phyloP scores from a whole-genome alignment of 768 basidiomycete genomes.

The Suillus plorans region DNA sequence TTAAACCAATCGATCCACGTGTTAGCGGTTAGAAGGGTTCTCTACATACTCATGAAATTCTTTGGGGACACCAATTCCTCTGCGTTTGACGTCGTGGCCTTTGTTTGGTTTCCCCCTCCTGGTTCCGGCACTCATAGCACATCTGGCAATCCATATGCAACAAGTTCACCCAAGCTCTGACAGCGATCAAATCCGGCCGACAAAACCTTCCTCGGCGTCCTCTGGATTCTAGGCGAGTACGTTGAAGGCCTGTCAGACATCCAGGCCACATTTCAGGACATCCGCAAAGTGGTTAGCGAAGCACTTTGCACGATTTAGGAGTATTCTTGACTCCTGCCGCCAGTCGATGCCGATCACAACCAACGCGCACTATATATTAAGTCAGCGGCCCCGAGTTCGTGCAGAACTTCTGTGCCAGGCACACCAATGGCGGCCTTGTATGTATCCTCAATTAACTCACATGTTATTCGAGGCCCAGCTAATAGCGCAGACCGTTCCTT shows the following conservation, averaged over 20 bases:
- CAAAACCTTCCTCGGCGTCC: slow-evolving; percentile 94
- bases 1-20: slow-evolving; percentile 97
- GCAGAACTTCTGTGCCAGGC: background rate
- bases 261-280: slow-evolving; percentile 43
- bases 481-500: background rate
- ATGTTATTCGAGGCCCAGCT: background rate
- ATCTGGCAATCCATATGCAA: slow-evolving; percentile 80
- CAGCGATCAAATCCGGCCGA: slow-evolving; percentile 92
- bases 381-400: background rate
- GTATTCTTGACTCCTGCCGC: background rate
- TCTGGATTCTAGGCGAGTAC: slow-evolving; percentile 78
- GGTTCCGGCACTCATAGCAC: slow-evolving; percentile 38
- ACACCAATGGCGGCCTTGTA: background rate
- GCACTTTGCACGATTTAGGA: background rate
- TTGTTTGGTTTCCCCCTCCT: background rate
- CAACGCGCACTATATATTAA: background rate
- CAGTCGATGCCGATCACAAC: background rate
- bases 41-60: slow-evolving; percentile 91
- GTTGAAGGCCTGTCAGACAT: slow-evolving; percentile 54
- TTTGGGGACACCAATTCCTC: slow-evolving; percentile 57
- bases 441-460: background rate
- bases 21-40: slow-evolving; percentile 92
- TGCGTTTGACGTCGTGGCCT: background rate
- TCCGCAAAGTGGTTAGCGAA: background rate
- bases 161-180: slow-evolving; percentile 76